phyloP scores from a whole-genome alignment of 345 rosid genomes.

The Populus simonii region DNA sequence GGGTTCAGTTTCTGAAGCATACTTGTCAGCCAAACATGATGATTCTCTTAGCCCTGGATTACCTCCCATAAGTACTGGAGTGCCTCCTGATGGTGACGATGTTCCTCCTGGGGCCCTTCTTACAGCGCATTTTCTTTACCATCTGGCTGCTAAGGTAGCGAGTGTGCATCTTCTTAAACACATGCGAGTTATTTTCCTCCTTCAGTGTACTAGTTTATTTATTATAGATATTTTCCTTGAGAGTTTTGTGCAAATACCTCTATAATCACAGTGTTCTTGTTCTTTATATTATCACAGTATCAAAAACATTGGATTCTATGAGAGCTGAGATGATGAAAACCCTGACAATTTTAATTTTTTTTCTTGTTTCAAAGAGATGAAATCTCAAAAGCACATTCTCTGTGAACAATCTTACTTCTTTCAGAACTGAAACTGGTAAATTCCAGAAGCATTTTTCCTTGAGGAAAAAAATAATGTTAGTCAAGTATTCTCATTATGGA shows the following conservation, averaged over 20 bases:
- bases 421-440: neutral
- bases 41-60: slow-evolving; percentile 83
- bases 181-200: neutral
- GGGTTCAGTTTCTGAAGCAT: slow-evolving; percentile 89
- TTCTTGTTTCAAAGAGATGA: neutral
- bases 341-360: neutral
- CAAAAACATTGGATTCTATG: neutral
- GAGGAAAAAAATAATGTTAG: neutral
- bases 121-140: slow-evolving; percentile 89
- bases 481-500: too few species aligned
- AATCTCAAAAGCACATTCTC: neutral
- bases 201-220: neutral
- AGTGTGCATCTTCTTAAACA: slow-evolving; percentile 6
- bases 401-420: neutral
- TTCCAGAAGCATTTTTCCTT: neutral
- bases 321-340: neutral
- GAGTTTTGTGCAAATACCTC: neutral
- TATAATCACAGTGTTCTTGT: neutral
- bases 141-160: slow-evolving; percentile 77
- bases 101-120: slow-evolving; percentile 81
- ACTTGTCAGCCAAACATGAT: slow-evolving; percentile 58
- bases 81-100: slow-evolving; percentile 64
- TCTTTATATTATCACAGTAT: neutral
- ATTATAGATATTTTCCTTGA: neutral
- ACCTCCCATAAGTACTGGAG: slow-evolving; percentile 73